These are phyloP conservation scores for Populus trichocarpa DNA, from an alignment of 441 rosid species.

Conservation along the genomic window DNA sequence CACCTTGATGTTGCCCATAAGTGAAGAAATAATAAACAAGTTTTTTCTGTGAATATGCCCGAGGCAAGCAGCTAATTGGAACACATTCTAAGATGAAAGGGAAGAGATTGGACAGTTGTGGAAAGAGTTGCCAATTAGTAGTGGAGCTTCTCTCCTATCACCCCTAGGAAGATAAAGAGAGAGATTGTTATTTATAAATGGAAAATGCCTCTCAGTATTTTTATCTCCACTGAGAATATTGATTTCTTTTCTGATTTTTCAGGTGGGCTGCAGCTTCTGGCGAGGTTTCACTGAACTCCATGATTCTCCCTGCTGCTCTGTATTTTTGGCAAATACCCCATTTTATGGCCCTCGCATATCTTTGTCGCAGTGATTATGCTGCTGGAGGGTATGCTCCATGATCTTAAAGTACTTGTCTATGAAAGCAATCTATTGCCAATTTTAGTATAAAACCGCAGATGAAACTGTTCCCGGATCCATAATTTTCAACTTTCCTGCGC, in stretches of 20 bases:
- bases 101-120: no score
- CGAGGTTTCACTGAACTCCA: constrained; percentile 56
- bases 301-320: constrained; percentile 87
- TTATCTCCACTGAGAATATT: no score
- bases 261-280: constrained; percentile 98
- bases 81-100: no score
- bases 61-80: no score
- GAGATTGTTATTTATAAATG: no score
- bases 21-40: no score
- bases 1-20: no score
- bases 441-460: constrained; percentile 2
- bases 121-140: no score
- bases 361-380: constrained; percentile 90
- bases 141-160: background rate
- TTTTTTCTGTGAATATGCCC: background rate
- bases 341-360: constrained; percentile 95
- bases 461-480: background rate
- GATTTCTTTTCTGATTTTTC: constrained; percentile 17
- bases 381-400: constrained; percentile 74
- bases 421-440: background rate
- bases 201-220: no score
- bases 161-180: background rate
- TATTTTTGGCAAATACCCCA: constrained; percentile 35
- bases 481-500: background rate
- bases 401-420: background rate